These are phyloP conservation scores for Nicotiana tabacum DNA, from an alignment of 257 asterid species.

Conservation along the genomic window DNA sequence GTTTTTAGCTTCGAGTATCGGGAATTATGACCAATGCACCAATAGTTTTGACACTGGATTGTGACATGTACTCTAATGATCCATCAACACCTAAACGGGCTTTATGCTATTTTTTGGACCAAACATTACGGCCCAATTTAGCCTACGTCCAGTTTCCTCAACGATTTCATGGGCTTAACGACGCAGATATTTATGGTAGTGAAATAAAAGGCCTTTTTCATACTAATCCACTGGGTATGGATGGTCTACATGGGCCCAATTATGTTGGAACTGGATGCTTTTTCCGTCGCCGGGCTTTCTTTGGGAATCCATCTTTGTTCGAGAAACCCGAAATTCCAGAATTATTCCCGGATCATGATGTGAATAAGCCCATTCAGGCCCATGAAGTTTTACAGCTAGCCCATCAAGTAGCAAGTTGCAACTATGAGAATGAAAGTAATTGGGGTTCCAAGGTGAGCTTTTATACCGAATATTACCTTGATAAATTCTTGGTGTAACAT, in stretches of 20 bases:
- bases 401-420: slow-evolving; percentile 51
- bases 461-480: not conserved
- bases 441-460: slow-evolving; percentile 70
- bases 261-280: slow-evolving; percentile 74
- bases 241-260: slow-evolving; percentile 60
- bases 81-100: slow-evolving; percentile 45
- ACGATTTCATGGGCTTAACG: slow-evolving; percentile 51
- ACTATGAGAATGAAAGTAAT: slow-evolving; percentile 37
- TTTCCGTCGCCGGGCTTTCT: slow-evolving; percentile 54
- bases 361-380: slow-evolving; percentile 29
- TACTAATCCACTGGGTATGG: slow-evolving; percentile 51
- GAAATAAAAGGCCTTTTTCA: slow-evolving; percentile 43
- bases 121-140: slow-evolving; percentile 30
- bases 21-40: slow-evolving; percentile 70
- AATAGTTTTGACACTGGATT: slow-evolving; percentile 55
- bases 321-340: slow-evolving; percentile 39
- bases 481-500: not conserved
- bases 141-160: slow-evolving; percentile 79
- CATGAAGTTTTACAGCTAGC: slow-evolving; percentile 31
- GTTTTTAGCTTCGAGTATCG: slow-evolving; percentile 61
- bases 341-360: slow-evolving; percentile 33
- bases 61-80: slow-evolving; percentile 82
- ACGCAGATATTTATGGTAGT: slow-evolving; percentile 52
- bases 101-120: slow-evolving; percentile 37
- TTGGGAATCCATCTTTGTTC: slow-evolving; percentile 41